A percentile compares a stretch with the other conserved stretches of the same genome.
Evolutionary conservation across 1,139 yeast species (phyloP).

Genomic region (Kodamaea ohmeri): DNA sequence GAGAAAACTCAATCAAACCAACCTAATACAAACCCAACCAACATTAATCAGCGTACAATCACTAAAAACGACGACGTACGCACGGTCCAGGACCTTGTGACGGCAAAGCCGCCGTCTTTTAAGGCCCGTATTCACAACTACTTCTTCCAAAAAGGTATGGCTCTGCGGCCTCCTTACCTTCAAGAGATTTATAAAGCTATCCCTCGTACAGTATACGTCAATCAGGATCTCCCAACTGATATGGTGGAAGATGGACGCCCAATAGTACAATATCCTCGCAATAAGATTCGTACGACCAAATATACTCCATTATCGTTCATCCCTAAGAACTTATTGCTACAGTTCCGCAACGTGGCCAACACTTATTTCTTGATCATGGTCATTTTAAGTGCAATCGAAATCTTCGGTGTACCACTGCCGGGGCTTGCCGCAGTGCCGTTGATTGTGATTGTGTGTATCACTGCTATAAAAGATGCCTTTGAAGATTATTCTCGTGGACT

Average conservation of each 20-base stretch:
- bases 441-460: slow-evolving; percentile 83
- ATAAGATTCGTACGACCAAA: slow-evolving; percentile 93
- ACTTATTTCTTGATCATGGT: slow-evolving; percentile 78
- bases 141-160: slow-evolving; percentile 33
- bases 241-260: slow-evolving; percentile 52
- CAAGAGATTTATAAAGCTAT: slow-evolving; percentile 34
- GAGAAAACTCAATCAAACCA: neutral
- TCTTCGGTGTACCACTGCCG: slow-evolving; percentile 89
- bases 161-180: slow-evolving; percentile 34
- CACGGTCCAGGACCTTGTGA: slow-evolving; percentile 22
- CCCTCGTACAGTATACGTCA: slow-evolving; percentile 41
- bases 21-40: neutral
- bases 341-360: slow-evolving; percentile 89
- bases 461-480: slow-evolving; percentile 89
- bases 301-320: slow-evolving; percentile 87
- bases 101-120: slow-evolving; percentile 34
- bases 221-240: slow-evolving; percentile 32
- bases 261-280: slow-evolving; percentile 60
- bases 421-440: slow-evolving; percentile 91
- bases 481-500: slow-evolving; percentile 87
- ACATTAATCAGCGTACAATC: no score
- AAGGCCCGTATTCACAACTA: slow-evolving; percentile 27
- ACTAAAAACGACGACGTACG: slow-evolving; percentile 1
- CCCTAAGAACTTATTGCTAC: slow-evolving; percentile 77
- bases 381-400: slow-evolving; percentile 80